These are phyloP conservation scores for Colletotrichum melonis DNA, from an alignment of 2,329 filamentous ascomycete genomes.

Conservation along the genomic window DNA sequence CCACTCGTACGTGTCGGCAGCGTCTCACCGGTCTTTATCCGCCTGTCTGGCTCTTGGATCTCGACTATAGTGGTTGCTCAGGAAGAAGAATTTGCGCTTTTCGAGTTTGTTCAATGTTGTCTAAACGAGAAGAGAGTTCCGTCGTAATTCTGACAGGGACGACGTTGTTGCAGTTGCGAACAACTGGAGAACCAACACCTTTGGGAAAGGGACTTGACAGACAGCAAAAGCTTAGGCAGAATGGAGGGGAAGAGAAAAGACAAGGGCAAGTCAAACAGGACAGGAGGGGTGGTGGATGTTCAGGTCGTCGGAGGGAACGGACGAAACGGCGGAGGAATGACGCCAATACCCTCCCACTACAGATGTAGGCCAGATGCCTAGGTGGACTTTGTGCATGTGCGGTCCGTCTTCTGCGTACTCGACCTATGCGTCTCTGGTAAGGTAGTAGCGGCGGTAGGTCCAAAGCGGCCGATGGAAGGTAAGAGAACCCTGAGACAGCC, in stretches of 20 bases:
- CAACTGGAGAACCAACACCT: not conserved
- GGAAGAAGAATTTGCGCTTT: not conserved
- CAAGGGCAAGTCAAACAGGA: slow-evolving; percentile 4
- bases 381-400: slow-evolving; percentile 12
- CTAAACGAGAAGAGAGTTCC: not conserved
- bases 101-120: not conserved
- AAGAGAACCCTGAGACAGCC: slow-evolving; percentile 21
- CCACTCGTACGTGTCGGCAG: not conserved
- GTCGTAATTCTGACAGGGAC: not conserved
- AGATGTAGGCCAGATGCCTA: not conserved
- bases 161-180: not conserved
- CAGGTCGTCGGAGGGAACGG: slow-evolving; percentile 30
- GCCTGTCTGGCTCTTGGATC: not conserved
- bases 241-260: not conserved
- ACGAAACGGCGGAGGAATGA: slow-evolving; percentile 34
- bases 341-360: slow-evolving; percentile 14
- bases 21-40: not conserved
- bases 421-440: not conserved
- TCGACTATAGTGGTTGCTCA: not conserved
- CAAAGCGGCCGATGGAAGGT: slow-evolving; percentile 9
- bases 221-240: slow-evolving; percentile 11
- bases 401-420: not conserved
- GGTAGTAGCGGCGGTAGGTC: not conserved
- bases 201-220: not conserved
- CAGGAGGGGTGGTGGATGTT: slow-evolving; percentile 14